Percentiles rank a stretch among this genome's conserved stretches.
These are phyloP conservation scores for Diaporthe destruens DNA, from an alignment of 2,329 filamentous ascomycete genomes.

Conservation along the genomic window DNA sequence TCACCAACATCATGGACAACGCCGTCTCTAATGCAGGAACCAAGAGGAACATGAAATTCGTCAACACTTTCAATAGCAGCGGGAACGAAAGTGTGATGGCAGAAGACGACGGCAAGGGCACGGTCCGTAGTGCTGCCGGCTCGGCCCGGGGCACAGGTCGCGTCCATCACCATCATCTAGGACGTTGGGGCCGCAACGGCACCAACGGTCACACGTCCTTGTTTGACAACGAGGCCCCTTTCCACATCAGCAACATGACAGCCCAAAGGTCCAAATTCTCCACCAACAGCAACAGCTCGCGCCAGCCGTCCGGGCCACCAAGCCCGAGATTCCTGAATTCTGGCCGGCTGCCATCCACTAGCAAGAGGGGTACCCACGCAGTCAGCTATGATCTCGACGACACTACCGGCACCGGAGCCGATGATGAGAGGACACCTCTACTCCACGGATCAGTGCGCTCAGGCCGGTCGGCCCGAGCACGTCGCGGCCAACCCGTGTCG, in stretches of 20 bases:
- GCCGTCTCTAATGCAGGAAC: constrained; percentile 66
- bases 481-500: constrained; percentile 64
- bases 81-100: constrained; percentile 66
- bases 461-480: constrained; percentile 67
- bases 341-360: constrained; percentile 44
- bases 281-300: constrained; percentile 60
- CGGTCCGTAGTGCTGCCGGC: constrained; percentile 70
- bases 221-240: constrained; percentile 83
- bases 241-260: constrained; percentile 66
- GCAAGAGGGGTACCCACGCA: constrained; percentile 70
- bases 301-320: constrained; percentile 75
- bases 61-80: constrained; percentile 79
- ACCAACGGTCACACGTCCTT: constrained; percentile 77
- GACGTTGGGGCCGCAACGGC: constrained; percentile 79
- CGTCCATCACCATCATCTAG: constrained; percentile 81
- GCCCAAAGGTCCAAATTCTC: constrained; percentile 68
- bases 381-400: constrained; percentile 86
- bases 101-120: constrained; percentile 76
- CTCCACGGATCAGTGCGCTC: constrained; percentile 72
- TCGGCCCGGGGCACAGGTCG: constrained; percentile 75
- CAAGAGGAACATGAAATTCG: constrained; percentile 98
- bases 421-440: constrained; percentile 87
- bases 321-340: constrained; percentile 72
- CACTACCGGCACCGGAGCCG: constrained; percentile 75
- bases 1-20: constrained; percentile 75